Evolutionary conservation across 371 early-diverging fungal genomes (phyloP), one percentile per base, ranked within the genome.

Genomic region (Apophysomyces sp.): DNA sequence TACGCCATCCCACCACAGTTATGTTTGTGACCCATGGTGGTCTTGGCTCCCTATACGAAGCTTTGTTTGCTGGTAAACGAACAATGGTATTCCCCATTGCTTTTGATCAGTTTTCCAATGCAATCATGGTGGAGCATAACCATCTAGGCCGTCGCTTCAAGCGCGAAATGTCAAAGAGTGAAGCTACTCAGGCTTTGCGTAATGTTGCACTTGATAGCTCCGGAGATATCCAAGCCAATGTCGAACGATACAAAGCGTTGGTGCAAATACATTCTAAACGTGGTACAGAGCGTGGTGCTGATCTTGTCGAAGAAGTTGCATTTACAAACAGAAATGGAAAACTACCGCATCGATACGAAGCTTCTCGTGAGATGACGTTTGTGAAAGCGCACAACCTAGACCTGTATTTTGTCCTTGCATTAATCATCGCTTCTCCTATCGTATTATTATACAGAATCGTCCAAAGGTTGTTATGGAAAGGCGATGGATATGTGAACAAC

Each of bases 21-120:
- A 9, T 76, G 7, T 81, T 81, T 55, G 52, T 81, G 4, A 69
- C 73, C 0, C 81, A 81, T 60, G 74, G 81, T 40, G 81, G 78
- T 30, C 58, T 69, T 8, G 70, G 67, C 26, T 74, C 74, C 0
- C 26, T 73, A 4, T 66, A 69, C 32, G 81, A 81, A 62, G 60
- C 69, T 0, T 49, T 74, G 11, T 74, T 63, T 39, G 61, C 66
- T 53, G 72, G 74, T 0, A 65, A 60, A 11, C 72, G 66, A 3
- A 57, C 74, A 26, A 30, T 76, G 4, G 57, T 69, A 6, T 57
- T 66, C 26, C 77, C 78, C 4, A 74, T 72, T 44, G 66, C 68
- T 32, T 71, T 73, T 7, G 81, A 81, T 51, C 77, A 77, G 37
- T 62, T 65, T 8, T 26, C 40, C 3, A 73, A 73, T 40, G 61